Evolutionary conservation across 1,284 basidiomycete species (phyloP), one percentile per base, ranked within the genome.

Genomic region (Pholiota adiposa): DNA sequence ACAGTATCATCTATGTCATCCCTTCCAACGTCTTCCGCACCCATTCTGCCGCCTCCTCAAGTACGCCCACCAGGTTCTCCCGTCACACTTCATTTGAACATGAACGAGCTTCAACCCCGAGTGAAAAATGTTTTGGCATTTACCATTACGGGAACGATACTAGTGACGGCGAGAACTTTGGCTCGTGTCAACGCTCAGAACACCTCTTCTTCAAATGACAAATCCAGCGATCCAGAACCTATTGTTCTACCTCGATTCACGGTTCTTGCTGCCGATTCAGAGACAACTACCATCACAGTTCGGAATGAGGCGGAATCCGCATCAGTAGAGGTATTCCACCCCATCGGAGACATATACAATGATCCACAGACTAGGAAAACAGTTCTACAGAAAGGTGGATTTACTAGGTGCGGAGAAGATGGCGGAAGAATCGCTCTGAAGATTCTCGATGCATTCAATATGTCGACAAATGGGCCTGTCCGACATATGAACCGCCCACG

Each of bases 71-170:
- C 87, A 2, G 79, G 78, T 16, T 74, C 77, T n/a, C 84, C 86
- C 2, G 77, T 90, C 34, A 90, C 89, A 0, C 73, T 93, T 4
- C 90, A 92, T 68, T 67, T 93, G 57, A 90, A 92, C 67, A 89
- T 92, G 79, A 90, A 90, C 67, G 88, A 92, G 44, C 75, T 92
- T 14, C 75, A 85, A n/a, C 82, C 84, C 1, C 83, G 88, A 2
- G 74, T 82, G 29, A 87, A 85, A 70, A 86, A 84, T 59, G 70
- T 77, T 5, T 86, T 92, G 67, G 82, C 80, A 2, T 89, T 92
- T 70, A 82, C 75, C 12, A 83, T 93, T 40, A 78, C 80, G 3
- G 90, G 90, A 3, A 86, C 80, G 2, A 77, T 92, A 40, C 72
- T 91, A 4, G 73, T 93, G 31, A 79, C 78, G 3, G 79, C 88